These are phyloP conservation scores for Stephanodiscus minutulus DNA, from an alignment of 108 stramenopile species.

Conservation along the genomic window DNA sequence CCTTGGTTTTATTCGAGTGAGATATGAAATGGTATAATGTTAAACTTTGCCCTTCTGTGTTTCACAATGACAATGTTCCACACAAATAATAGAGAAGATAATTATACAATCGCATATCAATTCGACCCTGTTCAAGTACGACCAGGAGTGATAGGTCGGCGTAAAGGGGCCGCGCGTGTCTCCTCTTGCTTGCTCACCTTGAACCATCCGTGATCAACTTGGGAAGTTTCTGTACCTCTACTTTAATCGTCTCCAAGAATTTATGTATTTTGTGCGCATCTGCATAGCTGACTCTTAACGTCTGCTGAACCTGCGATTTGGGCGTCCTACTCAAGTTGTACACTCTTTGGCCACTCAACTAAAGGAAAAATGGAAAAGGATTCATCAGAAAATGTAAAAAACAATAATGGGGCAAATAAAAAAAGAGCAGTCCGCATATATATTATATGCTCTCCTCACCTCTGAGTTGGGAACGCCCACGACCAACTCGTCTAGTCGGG, in stretches of 20 bases:
- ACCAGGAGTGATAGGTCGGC: too few relatives aligned
- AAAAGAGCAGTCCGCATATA: slow-evolving; percentile 33
- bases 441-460: slow-evolving; percentile 4
- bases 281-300: slow-evolving; percentile 53
- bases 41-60: neutral
- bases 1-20: slow-evolving; percentile 1
- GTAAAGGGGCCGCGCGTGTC: too few relatives aligned
- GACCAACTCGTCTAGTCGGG: slow-evolving; percentile 34
- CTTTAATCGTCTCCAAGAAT: slow-evolving; percentile 63
- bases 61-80: neutral
- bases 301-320: slow-evolving; percentile 66
- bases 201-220: slow-evolving; percentile 67
- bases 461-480: slow-evolving; percentile 30
- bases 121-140: too few relatives aligned
- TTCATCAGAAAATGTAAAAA: slow-evolving; percentile 47
- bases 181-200: slow-evolving; percentile 12
- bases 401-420: slow-evolving; percentile 24
- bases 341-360: slow-evolving; percentile 52
- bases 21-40: neutral
- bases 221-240: slow-evolving; percentile 59
- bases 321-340: slow-evolving; percentile 66
- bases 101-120: too few relatives aligned
- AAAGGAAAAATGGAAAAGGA: slow-evolving; percentile 25
- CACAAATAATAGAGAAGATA: too few relatives aligned
- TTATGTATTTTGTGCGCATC: slow-evolving; percentile 59